Evolutionary conservation across 1,139 yeast genomes (phyloP).

Genomic region (Kurtzmaniella quercitrusa): DNA sequence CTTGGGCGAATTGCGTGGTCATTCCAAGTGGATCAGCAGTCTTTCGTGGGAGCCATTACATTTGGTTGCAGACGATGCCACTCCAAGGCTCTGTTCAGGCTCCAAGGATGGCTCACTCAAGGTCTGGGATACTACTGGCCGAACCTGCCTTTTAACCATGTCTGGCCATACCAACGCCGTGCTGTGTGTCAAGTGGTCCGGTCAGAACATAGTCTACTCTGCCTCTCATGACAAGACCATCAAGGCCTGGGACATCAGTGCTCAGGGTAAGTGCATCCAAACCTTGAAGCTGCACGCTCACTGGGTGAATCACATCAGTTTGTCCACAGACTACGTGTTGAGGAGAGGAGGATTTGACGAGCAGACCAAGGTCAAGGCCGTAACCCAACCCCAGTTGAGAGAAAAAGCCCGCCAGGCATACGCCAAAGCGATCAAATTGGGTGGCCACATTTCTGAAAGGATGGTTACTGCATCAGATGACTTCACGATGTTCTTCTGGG

Average conservation of each 20-base stretch:
- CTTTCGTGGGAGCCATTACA: constrained; percentile 95
- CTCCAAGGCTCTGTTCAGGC: constrained; percentile 77
- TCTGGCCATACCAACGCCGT: constrained; percentile 89
- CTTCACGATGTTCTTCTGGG: constrained; percentile 97
- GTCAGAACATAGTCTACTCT: constrained; percentile 77
- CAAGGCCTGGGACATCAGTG: constrained; percentile 81
- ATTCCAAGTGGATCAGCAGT: constrained; percentile 84
- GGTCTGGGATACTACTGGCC: constrained; percentile 83
- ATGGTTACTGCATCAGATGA: constrained; percentile 96
- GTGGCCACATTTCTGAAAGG: constrained; percentile 70
- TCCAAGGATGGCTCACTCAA: constrained; percentile 90
- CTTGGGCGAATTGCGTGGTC: constrained; percentile 78
- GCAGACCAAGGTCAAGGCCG: constrained; percentile 18
- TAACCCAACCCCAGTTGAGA: constrained; percentile 27
- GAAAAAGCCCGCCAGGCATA: constrained; percentile 46
- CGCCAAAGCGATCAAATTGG: constrained; percentile 71
- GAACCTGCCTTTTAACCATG: constrained; percentile 66
- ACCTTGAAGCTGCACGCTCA: constrained; percentile 89
- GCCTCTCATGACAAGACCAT: constrained; percentile 95
- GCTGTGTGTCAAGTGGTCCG: constrained; percentile 96
- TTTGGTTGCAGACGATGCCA: constrained; percentile 57
- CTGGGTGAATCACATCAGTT: constrained; percentile 93
- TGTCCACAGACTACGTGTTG: constrained; percentile 85
- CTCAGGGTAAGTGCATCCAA: constrained; percentile 74
- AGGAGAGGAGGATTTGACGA: constrained; percentile 55